Evolutionary conservation across 306 rosid genomes (phyloP).

Genomic region (Medicago truncatula): DNA sequence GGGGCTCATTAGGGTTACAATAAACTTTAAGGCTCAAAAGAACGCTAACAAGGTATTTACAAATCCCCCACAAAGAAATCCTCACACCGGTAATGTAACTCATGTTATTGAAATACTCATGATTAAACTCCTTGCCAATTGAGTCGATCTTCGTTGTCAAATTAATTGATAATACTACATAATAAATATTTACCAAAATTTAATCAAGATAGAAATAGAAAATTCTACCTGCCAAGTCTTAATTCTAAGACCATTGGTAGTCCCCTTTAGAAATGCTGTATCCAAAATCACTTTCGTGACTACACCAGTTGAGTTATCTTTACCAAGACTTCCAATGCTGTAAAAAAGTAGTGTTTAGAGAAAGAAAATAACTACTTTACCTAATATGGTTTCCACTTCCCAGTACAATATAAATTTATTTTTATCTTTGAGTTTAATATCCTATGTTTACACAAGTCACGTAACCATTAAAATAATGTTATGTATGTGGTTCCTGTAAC

Average conservation of each 20-base stretch:
- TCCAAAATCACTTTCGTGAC: conserved; percentile 90
- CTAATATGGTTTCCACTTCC: conserved; percentile 16
- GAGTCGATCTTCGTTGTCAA: background rate
- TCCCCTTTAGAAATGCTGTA: conserved; percentile 72
- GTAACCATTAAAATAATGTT: background rate
- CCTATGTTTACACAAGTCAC: conserved; percentile 16
- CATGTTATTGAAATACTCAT: too few species aligned
- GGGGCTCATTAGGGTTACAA: too few species aligned
- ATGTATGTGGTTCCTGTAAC: conserved; percentile 1
- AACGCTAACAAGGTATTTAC: too few species aligned
- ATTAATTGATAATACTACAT: background rate
- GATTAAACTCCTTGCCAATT: too few species aligned
- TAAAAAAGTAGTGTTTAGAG: conserved; percentile 21
- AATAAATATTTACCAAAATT: background rate
- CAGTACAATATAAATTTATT: background rate
- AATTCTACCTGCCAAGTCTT: conserved; percentile 94
- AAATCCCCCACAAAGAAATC: too few species aligned
- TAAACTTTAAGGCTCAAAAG: too few species aligned
- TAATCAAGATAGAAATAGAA: conserved; percentile 20
- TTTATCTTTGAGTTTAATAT: conserved; percentile 8
- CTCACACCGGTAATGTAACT: too few species aligned
- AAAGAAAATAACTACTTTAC: conserved; percentile 29
- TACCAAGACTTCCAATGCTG: conserved; percentile 99
- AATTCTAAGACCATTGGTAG: conserved; percentile 92
- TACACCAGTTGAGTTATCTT: conserved; percentile 81